Base-by-base conservation (phyloP, 2,329 filamentous ascomycete genomes). In the Penicillium corylophilum region DNA sequence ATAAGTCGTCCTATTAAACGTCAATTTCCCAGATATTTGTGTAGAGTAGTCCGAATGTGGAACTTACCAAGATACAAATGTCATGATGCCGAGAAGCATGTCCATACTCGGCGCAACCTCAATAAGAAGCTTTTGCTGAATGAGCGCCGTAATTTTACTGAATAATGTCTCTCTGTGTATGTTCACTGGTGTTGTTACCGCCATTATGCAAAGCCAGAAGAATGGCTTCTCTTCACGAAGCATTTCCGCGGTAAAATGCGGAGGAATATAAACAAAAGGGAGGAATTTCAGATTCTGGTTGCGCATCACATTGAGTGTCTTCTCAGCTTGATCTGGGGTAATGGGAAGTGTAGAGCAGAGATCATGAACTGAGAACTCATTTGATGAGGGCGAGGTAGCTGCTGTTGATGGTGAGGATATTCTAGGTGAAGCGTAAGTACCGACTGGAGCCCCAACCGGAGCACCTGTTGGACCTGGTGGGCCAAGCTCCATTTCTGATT, bases 151-250 rank as follows among this genome's bases (percentile, higher is more conserved):
- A 10, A 65, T 55, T 48, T 49, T 60, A 5, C 24, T 24, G 26
- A 59, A 60, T 4, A 58, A 33, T 7, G 35, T 24, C 0, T 63
- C 55, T 33, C 61, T 56, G 23, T 55, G 46, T 8, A 47, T 22
- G 4, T 49, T 42, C 1, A 47, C 51, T 12, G 57, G 65, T 2
- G 62, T 56, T 1, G 56, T 51, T 5, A 74, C 56, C 0, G 67
- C 63, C 66, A 74, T 72, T 13, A 74, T 67, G 12, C 68, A 68
- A 16, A 72, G 51, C 72, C 72, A 76, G 8, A 74, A 51, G 24
- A 74, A 74, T 1, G 73, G 73, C 40, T 65, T 62, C 13, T 71
- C 56, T 6, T 54, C 46, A 13, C 65, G 67, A 2, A 76, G 50
- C 41, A 61, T 52, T 15, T 59, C 49, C 12, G 64, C 60, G 12